phyloP scores from a whole-genome alignment of 345 rosid genomes.

The Lagerstroemia speciosa region DNA sequence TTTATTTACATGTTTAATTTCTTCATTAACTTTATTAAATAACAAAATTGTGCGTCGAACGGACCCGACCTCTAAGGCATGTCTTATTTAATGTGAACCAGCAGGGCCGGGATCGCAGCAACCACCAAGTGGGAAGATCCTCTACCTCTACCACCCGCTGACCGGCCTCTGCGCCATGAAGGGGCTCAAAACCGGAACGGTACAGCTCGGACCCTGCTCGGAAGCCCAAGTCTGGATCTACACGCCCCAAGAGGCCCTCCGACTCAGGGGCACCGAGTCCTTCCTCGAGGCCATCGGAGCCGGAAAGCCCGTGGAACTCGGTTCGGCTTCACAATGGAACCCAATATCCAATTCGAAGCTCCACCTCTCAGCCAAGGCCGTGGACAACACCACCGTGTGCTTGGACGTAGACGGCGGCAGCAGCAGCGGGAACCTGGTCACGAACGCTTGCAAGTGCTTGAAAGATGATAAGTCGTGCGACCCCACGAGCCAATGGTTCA shows the following conservation, averaged over 20 bases:
- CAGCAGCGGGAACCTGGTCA: conserved; percentile 10
- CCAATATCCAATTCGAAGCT: conserved; percentile 53
- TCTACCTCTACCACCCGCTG: conserved; percentile 18
- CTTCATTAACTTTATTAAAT: too few relatives aligned
- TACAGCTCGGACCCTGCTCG: conserved; percentile 15
- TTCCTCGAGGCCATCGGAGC: conserved; percentile 12
- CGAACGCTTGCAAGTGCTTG: conserved; percentile 13
- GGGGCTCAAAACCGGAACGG: neutral
- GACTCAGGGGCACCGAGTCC: neutral
- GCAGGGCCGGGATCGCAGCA: conserved; percentile 15
- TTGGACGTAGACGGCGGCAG: conserved; percentile 46
- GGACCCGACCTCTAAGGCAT: too few relatives aligned
- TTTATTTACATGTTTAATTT: too few relatives aligned
- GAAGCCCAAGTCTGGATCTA: conserved; percentile 15
- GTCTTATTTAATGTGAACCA: neutral
- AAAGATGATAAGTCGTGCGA: conserved; percentile 6
- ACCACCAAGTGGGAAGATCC: neutral
- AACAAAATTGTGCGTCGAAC: too few relatives aligned
- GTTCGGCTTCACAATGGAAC: conserved; percentile 34
- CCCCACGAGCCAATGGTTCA: conserved; percentile 20
- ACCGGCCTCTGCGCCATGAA: conserved; percentile 14
- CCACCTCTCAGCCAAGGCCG: conserved; percentile 47
- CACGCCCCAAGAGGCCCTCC: conserved; percentile 4
- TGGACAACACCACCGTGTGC: conserved; percentile 43
- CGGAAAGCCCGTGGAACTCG: neutral